These are phyloP conservation scores for Colletotrichum graminicola DNA, from an alignment of 2,329 filamentous ascomycete genomes.

Conservation along the genomic window DNA sequence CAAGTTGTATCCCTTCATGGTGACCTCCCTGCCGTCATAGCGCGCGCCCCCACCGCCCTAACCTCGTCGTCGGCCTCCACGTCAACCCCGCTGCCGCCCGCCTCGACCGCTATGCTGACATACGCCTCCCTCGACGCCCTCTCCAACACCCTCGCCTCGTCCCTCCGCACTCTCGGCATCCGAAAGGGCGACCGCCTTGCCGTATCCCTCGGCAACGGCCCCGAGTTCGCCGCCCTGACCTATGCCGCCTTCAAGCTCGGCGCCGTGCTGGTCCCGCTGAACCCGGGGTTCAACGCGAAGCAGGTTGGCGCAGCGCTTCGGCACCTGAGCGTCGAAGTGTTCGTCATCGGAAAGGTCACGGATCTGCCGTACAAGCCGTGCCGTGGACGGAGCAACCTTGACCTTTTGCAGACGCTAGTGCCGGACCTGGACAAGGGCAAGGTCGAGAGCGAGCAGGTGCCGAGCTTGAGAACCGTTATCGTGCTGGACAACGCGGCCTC, in stretches of 20 bases:
- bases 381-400: conserved; percentile 65
- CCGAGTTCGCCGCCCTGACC: conserved; percentile 85
- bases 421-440: conserved; percentile 53
- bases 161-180: conserved; percentile 78
- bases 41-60: conserved; percentile 56
- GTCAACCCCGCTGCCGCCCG: conserved; percentile 64
- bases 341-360: conserved; percentile 89
- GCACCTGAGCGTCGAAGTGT: conserved; percentile 78
- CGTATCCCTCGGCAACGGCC: conserved; percentile 85
- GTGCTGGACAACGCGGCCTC: conserved; percentile 80
- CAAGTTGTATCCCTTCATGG: conserved; percentile 73
- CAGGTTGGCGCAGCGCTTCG: conserved; percentile 84
- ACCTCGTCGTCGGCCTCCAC: conserved; percentile 42
- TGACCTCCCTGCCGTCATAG: conserved; percentile 71
- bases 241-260: conserved; percentile 96
- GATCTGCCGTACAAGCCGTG: conserved; percentile 78
- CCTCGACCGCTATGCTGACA: conserved; percentile 75
- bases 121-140: conserved; percentile 80
- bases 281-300: conserved; percentile 85
- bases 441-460: conserved; percentile 65
- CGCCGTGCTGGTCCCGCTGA: conserved; percentile 92
- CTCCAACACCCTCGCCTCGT: conserved; percentile 81
- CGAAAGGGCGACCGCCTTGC: conserved; percentile 87
- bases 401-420: conserved; percentile 60
- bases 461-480: conserved; percentile 77